Evolutionary conservation across 768 basidiomycete genomes (phyloP).

Genomic region (Collybiopsis luxurians): DNA sequence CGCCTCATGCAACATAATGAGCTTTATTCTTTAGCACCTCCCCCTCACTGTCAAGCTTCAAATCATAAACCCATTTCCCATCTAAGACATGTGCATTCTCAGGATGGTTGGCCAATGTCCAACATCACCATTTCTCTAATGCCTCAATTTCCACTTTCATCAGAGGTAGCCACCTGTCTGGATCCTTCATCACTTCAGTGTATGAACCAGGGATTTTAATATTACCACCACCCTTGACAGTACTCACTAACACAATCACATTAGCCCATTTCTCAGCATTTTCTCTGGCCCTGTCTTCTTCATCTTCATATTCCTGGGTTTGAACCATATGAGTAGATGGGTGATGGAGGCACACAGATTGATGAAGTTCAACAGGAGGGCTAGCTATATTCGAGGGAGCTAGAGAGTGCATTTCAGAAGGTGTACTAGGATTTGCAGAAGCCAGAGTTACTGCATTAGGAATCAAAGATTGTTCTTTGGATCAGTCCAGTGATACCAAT

Average conservation of each 20-base stretch:
- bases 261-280: background rate
- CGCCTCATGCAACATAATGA: constrained; percentile 24
- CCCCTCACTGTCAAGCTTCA: constrained; percentile 25
- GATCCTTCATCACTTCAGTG: background rate
- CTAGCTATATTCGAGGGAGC: too few relatives aligned
- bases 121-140: background rate
- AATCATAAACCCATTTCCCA: constrained; percentile 22
- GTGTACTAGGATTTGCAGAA: too few relatives aligned
- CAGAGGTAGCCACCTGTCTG: background rate
- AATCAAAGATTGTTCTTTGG: too few relatives aligned
- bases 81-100: constrained; percentile 5
- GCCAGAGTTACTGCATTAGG: too few relatives aligned
- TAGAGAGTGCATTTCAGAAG: too few relatives aligned
- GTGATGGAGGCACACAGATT: background rate
- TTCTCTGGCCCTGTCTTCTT: background rate
- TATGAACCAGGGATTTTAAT: background rate
- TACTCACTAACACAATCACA: background rate
- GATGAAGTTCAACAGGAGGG: too few relatives aligned
- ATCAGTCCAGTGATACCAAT: too few relatives aligned
- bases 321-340: background rate
- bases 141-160: background rate
- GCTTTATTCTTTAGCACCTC: constrained; percentile 21
- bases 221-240: background rate
- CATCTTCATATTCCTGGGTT: background rate
- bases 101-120: background rate